Evolutionary conservation across 495 filamentous ascomycete species (phyloP).

Genomic region (Lineolata rhizophorae): DNA sequence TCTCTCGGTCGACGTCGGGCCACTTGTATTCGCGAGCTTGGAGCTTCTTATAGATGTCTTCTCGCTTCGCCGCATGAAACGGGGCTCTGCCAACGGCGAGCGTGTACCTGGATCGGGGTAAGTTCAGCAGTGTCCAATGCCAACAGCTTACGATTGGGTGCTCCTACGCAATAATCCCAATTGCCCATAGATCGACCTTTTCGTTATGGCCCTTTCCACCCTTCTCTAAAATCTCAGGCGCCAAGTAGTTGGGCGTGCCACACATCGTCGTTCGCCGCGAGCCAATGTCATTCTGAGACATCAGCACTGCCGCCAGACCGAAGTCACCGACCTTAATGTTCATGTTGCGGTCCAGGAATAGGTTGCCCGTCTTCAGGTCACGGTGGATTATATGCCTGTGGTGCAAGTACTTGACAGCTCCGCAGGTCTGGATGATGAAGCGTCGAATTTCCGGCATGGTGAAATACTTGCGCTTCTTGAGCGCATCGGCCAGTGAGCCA

Average conservation of each 20-base stretch:
- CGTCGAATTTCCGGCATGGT: slow-evolving; percentile 82
- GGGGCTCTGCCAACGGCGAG: slow-evolving; percentile 21
- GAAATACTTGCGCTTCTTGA: slow-evolving; percentile 65
- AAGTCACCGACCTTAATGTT: slow-evolving; percentile 97
- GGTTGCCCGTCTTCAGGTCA: slow-evolving; percentile 93
- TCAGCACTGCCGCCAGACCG: slow-evolving; percentile 77
- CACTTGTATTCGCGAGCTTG: slow-evolving; percentile 19
- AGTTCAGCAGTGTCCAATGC: too few relatives aligned
- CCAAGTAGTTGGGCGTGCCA: slow-evolving; percentile 96
- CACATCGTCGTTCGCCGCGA: slow-evolving; percentile 66
- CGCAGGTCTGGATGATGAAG: slow-evolving; percentile 80
- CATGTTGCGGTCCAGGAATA: slow-evolving; percentile 92
- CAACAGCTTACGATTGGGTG: neutral
- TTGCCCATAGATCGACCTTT: slow-evolving; percentile 89
- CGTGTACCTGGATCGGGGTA: slow-evolving; percentile 11
- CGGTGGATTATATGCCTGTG: slow-evolving; percentile 85
- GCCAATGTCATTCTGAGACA: slow-evolving; percentile 64
- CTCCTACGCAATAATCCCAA: slow-evolving; percentile 81
- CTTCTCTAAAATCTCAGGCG: slow-evolving; percentile 79
- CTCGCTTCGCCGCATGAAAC: slow-evolving; percentile 20
- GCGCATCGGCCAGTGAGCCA: slow-evolving; percentile 96
- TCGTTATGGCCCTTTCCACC: slow-evolving; percentile 77
- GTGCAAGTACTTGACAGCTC: slow-evolving; percentile 95
- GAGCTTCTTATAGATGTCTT: slow-evolving; percentile 23
- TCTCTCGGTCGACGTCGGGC: slow-evolving; percentile 19